phyloP scores from a whole-genome alignment of 2,329 filamentous ascomycete species.

The Hypoxylon sp. region DNA sequence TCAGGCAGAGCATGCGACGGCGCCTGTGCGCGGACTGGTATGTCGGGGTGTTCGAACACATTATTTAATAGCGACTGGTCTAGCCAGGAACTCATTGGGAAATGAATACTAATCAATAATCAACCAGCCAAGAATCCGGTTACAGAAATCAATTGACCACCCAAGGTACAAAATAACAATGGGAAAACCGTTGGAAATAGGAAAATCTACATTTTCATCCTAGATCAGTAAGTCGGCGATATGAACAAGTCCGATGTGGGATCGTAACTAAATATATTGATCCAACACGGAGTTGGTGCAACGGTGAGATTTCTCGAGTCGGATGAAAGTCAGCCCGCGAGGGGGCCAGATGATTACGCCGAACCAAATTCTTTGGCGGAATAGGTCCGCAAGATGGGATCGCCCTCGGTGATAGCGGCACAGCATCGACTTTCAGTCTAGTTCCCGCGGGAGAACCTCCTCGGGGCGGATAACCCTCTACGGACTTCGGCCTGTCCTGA shows the following conservation, averaged over 20 bases:
- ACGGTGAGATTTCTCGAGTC: conserved; percentile 14
- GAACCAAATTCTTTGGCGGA: conserved; percentile 13
- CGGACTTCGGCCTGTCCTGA: background rate
- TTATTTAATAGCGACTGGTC: conserved; percentile 9
- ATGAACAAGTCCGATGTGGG: conserved; percentile 22
- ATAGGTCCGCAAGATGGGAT: background rate
- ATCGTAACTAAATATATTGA: conserved; percentile 1
- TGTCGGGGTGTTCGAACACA: conserved; percentile 10
- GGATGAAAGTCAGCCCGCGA: conserved; percentile 41
- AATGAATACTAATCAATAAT: background rate
- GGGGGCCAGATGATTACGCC: conserved; percentile 28
- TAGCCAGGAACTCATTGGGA: conserved; percentile 16
- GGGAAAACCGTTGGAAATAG: background rate
- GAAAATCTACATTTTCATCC: background rate
- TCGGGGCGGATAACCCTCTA: background rate
- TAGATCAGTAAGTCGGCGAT: conserved; percentile 4
- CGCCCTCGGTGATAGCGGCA: background rate
- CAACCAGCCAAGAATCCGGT: background rate
- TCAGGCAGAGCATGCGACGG: conserved; percentile 23
- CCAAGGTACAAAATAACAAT: background rate
- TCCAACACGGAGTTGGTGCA: background rate
- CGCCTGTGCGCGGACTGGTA: conserved; percentile 12
- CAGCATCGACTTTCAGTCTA: background rate
- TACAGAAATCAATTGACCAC: conserved; percentile 1
- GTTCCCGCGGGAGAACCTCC: background rate